Evolutionary conservation across 2,329 filamentous ascomycete species (phyloP).

Genomic region (Eutypella sp.): DNA sequence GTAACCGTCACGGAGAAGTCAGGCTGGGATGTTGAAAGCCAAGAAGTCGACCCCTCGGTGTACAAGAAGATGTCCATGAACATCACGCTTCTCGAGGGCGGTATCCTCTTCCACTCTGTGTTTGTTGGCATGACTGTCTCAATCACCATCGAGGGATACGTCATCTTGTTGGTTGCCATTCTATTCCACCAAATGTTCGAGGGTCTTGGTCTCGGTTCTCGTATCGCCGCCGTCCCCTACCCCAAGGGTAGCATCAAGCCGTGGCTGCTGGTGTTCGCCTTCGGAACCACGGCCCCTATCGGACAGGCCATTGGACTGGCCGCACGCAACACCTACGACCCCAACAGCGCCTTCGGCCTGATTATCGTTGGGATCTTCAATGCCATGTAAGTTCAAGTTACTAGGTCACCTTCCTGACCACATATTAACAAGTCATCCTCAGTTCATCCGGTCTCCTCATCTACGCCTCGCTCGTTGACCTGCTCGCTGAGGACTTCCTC

Average conservation of each 20-base stretch:
- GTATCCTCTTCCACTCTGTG: conserved; percentile 74
- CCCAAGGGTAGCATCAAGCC: conserved; percentile 51
- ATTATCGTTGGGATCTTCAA: conserved; percentile 63
- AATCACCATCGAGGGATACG: conserved; percentile 62
- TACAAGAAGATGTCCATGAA: conserved; percentile 64
- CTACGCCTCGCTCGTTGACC: conserved; percentile 58
- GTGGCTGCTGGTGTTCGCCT: conserved; percentile 57
- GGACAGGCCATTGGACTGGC: conserved; percentile 59
- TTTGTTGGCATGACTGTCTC: conserved; percentile 71
- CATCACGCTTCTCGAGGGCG: conserved; percentile 69
- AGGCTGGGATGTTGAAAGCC: conserved; percentile 40
- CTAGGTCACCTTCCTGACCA: too few species aligned
- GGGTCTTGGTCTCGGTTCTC: conserved; percentile 64
- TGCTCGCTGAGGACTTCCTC: conserved; percentile 61
- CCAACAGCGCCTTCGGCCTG: conserved; percentile 57
- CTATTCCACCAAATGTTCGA: conserved; percentile 68
- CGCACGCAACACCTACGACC: conserved; percentile 54
- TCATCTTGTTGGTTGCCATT: conserved; percentile 63
- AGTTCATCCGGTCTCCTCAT: conserved; percentile 57
- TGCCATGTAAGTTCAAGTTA: conserved; percentile 48
- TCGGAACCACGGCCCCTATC: conserved; percentile 59
- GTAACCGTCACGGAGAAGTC: conserved; percentile 28
- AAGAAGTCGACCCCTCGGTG: conserved; percentile 38
- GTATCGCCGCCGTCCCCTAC: conserved; percentile 63
- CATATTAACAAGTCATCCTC: not conserved